Conservation (phyloP, 345 rosid species). For the Syzygium grande region DNA sequence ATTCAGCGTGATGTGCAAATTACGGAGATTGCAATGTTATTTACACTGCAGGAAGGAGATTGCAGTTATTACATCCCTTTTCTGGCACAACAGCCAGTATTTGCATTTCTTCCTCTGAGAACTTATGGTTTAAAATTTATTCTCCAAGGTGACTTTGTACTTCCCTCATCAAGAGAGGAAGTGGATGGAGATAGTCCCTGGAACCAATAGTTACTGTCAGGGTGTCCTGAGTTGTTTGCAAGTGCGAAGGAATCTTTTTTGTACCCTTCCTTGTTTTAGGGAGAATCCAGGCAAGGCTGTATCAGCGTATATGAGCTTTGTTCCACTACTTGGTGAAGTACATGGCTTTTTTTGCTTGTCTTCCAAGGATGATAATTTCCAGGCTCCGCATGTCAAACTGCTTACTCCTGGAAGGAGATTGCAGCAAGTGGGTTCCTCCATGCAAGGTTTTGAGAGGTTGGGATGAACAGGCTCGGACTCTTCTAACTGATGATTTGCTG, state of each 20-base stretch:
- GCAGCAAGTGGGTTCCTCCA: slow-evolving; percentile 76
- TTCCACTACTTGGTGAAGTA: slow-evolving; percentile 91
- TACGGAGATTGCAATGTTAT: slow-evolving; percentile 84
- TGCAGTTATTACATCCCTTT: slow-evolving; percentile 48
- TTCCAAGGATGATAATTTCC: slow-evolving; percentile 66
- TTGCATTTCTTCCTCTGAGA: slow-evolving; percentile 93
- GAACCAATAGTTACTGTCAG: slow-evolving; percentile 87
- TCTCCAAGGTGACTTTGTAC: slow-evolving; percentile 91
- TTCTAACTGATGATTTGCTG: slow-evolving; percentile 59
- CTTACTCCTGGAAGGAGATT: slow-evolving; percentile 74
- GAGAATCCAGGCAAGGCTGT: slow-evolving; percentile 82
- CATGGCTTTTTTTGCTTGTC: slow-evolving; percentile 82
- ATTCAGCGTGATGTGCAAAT: slow-evolving; percentile 54
- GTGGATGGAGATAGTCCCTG: slow-evolving; percentile 93
- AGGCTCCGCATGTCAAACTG: slow-evolving; percentile 65
- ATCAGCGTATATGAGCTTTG: slow-evolving; percentile 73
- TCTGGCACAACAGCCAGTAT: slow-evolving; percentile 80
- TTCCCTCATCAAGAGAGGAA: slow-evolving; percentile 96
- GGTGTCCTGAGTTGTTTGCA: slow-evolving; percentile 70
- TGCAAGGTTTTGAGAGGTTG: slow-evolving; percentile 90
- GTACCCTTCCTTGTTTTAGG: slow-evolving; percentile 76
- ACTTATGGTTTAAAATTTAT: slow-evolving; percentile 92
- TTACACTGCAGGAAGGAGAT: slow-evolving; percentile 60
- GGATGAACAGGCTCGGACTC: slow-evolving; percentile 52
- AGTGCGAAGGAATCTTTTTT: slow-evolving; percentile 59